phyloP scores from a whole-genome alignment of 1,284 basidiomycete species.

The Heterobasidion parviporum region DNA sequence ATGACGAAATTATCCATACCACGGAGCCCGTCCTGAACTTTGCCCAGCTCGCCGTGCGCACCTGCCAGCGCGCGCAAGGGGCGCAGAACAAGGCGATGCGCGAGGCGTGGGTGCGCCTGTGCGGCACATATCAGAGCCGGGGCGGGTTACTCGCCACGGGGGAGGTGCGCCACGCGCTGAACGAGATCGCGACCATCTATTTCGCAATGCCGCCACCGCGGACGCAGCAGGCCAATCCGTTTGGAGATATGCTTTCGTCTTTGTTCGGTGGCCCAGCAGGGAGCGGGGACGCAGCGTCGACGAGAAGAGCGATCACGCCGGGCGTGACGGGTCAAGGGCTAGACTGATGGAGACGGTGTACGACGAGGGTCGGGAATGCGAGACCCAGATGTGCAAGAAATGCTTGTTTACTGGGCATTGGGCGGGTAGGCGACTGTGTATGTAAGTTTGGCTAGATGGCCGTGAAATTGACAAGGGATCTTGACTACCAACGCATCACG shows the following conservation, averaged over 20 bases:
- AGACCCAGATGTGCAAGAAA: background rate
- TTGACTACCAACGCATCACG: no score
- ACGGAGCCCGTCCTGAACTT: slow-evolving; percentile 76
- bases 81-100: slow-evolving; percentile 62
- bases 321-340: background rate
- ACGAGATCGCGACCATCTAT: slow-evolving; percentile 64
- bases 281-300: background rate
- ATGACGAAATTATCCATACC: slow-evolving; percentile 61
- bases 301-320: slow-evolving; percentile 10
- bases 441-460: no score
- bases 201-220: slow-evolving; percentile 76
- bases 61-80: slow-evolving; percentile 78
- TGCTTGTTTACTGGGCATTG: background rate
- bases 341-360: background rate
- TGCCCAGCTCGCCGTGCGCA: slow-evolving; percentile 76
- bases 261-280: slow-evolving; percentile 56
- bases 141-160: slow-evolving; percentile 53
- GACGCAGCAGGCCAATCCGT: slow-evolving; percentile 61
- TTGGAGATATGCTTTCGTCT: slow-evolving; percentile 78
- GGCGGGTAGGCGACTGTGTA: no score
- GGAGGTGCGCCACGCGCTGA: slow-evolving; percentile 56
- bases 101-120: slow-evolving; percentile 78
- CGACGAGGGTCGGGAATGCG: background rate
- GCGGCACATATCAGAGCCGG: slow-evolving; percentile 69
- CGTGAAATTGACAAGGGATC: no score